Evolutionary conservation across 2,329 filamentous ascomycete species (phyloP), one percentile per base, ranked within the genome.

Genomic region (Arthrobotrys iridis): DNA sequence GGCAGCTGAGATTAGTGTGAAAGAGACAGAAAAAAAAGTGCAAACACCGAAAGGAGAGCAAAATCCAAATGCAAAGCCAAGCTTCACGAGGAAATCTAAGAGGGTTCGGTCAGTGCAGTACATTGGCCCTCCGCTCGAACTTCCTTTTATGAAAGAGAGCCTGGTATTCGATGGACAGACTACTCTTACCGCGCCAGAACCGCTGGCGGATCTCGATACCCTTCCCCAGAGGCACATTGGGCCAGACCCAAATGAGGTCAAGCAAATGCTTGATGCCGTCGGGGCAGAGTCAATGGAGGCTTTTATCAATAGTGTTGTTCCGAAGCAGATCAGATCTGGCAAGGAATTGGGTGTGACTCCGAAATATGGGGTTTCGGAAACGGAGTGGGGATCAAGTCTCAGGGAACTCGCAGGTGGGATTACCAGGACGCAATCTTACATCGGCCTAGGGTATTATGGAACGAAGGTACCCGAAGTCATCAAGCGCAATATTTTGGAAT

Each of bases 391-490:
- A 45, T 83, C 84, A 2, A 82, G 83, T 45, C 83, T 90, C 60
- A 83, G 84, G 62, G 83, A 83, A 43, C 88, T 88, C 78, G 85
- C 87, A 65, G 84, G 84, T 68, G 84, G 88, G 79, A 93, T 91
- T 80, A 87, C 86, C 78, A 84, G 87, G 30, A 85, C 86, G 62
- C 85, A 86, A 77, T 89, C 88, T 80, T 91, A 94, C 81, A 93
- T 97, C 78, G 94, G 94, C 3, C 88, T 88, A 70, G 94, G 94
- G 70, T 98, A 97, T 85, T 93, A 94, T 78, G 90, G 89, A 35
- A 94, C 93, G n/a, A 87, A 90, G 78, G 90, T 92, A 0, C 94
- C 94, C 3, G 88, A 92, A 66, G 93, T 97, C 68, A 96, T 98
- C 82, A 92, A 95, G 85, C 87, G 93, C 78, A 97, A 97, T 81